These are phyloP conservation scores for Cordyceps tenuipes DNA, from an alignment of 2,329 filamentous ascomycete genomes.

Conservation along the genomic window DNA sequence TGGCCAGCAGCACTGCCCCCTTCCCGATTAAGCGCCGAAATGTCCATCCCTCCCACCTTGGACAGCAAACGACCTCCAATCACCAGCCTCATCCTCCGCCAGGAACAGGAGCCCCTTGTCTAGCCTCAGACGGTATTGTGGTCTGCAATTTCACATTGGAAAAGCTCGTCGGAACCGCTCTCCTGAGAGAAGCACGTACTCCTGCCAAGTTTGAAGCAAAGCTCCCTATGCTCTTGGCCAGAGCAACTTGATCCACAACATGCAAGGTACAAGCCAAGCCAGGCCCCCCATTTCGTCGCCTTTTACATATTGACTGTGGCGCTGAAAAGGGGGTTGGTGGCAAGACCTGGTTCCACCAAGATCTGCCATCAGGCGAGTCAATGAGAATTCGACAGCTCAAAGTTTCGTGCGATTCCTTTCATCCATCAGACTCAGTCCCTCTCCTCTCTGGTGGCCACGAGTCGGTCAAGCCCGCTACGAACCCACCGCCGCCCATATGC, in stretches of 20 bases:
- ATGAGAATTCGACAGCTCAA: no score
- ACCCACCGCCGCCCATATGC: neutral
- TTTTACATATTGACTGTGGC: no score
- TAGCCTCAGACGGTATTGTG: constrained; percentile 2
- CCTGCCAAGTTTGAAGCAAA: neutral
- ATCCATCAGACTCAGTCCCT: neutral
- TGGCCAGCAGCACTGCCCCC: no score
- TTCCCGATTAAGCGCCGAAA: neutral
- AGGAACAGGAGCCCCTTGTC: neutral
- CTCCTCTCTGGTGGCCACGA: no score
- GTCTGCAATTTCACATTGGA: constrained; percentile 4
- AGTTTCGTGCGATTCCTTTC: neutral
- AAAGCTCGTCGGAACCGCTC: neutral
- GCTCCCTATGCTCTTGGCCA: neutral
- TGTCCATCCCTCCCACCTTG: neutral
- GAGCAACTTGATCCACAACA: neutral
- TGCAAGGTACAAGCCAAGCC: neutral
- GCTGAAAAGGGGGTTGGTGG: no score
- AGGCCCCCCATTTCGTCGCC: no score
- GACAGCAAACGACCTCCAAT: neutral
- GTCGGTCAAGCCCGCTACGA: neutral
- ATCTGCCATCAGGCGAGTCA: no score
- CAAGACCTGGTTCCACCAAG: no score
- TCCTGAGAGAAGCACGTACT: no score
- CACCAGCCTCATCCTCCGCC: neutral